A percentile compares a stretch with the other conserved stretches of the same genome.
phyloP scores from a whole-genome alignment of 768 basidiomycete genomes.

The Boletus insuetus region DNA sequence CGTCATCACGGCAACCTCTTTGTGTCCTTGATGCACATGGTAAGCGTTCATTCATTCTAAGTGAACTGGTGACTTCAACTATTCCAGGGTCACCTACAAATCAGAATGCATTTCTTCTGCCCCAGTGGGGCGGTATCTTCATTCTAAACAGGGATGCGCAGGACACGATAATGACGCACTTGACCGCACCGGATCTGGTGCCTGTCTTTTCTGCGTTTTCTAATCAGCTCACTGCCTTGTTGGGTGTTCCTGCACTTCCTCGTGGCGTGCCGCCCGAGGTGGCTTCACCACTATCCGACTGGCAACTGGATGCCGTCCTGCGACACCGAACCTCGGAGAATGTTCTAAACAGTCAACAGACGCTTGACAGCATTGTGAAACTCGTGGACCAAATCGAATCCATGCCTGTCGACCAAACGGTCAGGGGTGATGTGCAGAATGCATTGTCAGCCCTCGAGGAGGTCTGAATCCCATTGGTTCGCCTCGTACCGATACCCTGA shows the following conservation, averaged over 20 bases:
- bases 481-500: constrained; percentile 6
- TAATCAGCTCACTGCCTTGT: constrained; percentile 70
- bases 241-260: constrained; percentile 73
- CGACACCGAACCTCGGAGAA: constrained; percentile 73
- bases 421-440: constrained; percentile 65
- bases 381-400: constrained; percentile 83
- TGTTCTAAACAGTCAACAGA: constrained; percentile 62
- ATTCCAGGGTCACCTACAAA: constrained; percentile 43
- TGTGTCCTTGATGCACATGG: constrained; percentile 57
- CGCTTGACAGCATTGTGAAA: constrained; percentile 77
- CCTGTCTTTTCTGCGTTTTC: constrained; percentile 62
- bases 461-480: constrained; percentile 42
- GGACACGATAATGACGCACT: constrained; percentile 23
- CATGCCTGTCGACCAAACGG: constrained; percentile 86
- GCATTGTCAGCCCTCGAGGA: constrained; percentile 71
- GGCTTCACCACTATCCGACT: constrained; percentile 47
- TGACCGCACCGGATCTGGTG: constrained; percentile 43
- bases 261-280: constrained; percentile 36
- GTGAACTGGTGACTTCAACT: constrained; percentile 9
- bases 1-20: constrained; percentile 63
- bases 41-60: constrained; percentile 21
- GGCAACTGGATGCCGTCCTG: constrained; percentile 81
- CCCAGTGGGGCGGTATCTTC: constrained; percentile 92
- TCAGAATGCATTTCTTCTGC: constrained; percentile 77
- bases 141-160: constrained; percentile 58